These are phyloP conservation scores for Fusarium hainanense DNA, from an alignment of 2,329 filamentous ascomycete genomes.

Conservation along the genomic window DNA sequence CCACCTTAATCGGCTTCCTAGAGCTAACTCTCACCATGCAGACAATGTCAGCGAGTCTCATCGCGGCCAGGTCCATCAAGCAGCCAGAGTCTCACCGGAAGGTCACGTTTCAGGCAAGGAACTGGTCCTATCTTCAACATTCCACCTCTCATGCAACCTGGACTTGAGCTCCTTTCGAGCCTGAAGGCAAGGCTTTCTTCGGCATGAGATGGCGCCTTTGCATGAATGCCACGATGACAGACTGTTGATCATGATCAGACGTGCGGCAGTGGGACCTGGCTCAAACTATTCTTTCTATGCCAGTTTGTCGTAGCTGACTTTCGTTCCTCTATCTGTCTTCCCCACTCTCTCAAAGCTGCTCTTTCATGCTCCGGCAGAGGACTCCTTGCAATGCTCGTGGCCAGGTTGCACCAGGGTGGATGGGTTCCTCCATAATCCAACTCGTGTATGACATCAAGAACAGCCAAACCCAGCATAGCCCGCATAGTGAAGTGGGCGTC, in stretches of 20 bases:
- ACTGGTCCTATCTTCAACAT: not conserved
- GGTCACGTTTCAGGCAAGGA: not conserved
- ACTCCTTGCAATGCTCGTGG: slow-evolving; percentile 15
- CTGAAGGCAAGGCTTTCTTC: not conserved
- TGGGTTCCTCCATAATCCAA: not conserved
- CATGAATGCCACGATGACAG: not conserved
- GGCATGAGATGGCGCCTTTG: not conserved
- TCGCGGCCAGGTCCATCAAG: not conserved
- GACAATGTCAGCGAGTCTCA: not conserved
- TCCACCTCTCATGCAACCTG: not conserved
- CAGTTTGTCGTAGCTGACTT: not conserved
- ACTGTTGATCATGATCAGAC: not conserved
- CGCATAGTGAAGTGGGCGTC: slow-evolving; percentile 50
- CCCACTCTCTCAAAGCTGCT: not conserved
- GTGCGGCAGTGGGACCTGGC: not conserved
- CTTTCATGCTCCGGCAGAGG: not conserved
- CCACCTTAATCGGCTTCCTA: not conserved
- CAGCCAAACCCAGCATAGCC: slow-evolving; percentile 54
- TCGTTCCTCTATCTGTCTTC: not conserved
- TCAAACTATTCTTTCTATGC: not conserved
- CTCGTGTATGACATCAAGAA: slow-evolving; percentile 49
- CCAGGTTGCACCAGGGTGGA: slow-evolving; percentile 11
- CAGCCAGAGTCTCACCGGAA: not conserved
- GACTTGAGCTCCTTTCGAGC: not conserved
- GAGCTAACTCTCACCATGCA: not conserved